phyloP scores from a whole-genome alignment of 306 rosid species.

The Lathyrus sativus region DNA sequence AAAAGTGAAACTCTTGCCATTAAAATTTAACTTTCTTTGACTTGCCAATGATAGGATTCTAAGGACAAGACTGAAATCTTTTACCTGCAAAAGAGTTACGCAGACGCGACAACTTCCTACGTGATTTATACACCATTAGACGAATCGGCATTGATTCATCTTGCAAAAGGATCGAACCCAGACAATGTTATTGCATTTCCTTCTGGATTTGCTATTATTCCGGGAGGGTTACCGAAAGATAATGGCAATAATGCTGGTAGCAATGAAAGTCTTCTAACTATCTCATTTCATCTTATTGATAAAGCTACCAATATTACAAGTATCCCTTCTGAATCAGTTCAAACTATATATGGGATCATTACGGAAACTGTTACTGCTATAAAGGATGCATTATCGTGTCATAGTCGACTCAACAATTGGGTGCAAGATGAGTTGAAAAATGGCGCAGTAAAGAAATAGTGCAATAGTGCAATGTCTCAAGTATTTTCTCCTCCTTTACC shows the following conservation, averaged over 20 bases:
- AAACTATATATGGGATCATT: constrained; percentile 32
- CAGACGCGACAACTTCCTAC: constrained; percentile 48
- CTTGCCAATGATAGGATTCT: constrained; percentile 40
- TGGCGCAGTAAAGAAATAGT: background rate
- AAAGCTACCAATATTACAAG: background rate
- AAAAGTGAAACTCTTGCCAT: background rate
- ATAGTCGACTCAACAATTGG: constrained; percentile 25
- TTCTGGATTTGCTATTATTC: constrained; percentile 63
- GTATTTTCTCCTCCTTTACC: background rate
- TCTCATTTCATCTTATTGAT: constrained; percentile 47
- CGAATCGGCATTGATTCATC: constrained; percentile 3
- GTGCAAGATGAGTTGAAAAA: background rate
- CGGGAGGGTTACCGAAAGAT: constrained; percentile 28
- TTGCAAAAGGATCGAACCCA: constrained; percentile 48
- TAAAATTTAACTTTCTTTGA: background rate
- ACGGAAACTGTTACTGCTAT: constrained; percentile 40
- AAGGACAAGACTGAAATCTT: constrained; percentile 28
- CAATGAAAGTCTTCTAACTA: constrained; percentile 46
- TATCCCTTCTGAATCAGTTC: constrained; percentile 39
- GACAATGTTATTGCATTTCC: constrained; percentile 48
- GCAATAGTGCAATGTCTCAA: background rate
- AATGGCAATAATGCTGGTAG: background rate
- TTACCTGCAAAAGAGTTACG: constrained; percentile 60
- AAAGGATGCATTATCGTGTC: constrained; percentile 20
- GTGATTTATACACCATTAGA: constrained; percentile 62